Evolutionary conservation across 2,329 filamentous ascomycete genomes (phyloP), one percentile per base, ranked within the genome.

Genomic region (Byssothecium circinans): DNA sequence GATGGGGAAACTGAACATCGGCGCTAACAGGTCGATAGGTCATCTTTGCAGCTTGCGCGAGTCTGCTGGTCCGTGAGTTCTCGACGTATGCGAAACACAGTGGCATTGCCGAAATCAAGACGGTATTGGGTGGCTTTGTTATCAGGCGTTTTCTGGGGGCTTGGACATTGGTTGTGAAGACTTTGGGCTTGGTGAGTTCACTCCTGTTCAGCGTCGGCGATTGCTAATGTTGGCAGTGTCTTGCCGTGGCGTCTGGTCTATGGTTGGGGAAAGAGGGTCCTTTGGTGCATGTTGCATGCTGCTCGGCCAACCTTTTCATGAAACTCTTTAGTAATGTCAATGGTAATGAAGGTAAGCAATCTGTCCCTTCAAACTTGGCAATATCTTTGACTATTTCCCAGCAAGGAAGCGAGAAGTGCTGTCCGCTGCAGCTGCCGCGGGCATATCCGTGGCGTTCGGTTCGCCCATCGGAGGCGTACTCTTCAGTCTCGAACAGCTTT

Each of bases 21-120:
- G 8, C 18, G 20, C 63, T 71, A 33, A 77, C 49, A 19, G 3
- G 15, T 27, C 17, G 3, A 14, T 40, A 91, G 87, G 78, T 92
- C 8, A 61, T 87, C 7, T 92, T 95, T 65, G 91, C 92, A 20
- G 78, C 84, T 30, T 83, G 81, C 48, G 90, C 94, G 8, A 89
- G 87, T 43, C 67, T 91, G 43, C 75, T 97, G 44, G 91, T 97
- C 12, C 84, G 87, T 60, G 83, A 87, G 60, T 97, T 91, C 71
- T 90, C 89, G 19, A 78, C 88, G 4, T 89, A 96, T 72, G 92
- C 92, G 39, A 92, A 88, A 68, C 92, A 97, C 65, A 96, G 90
- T 68, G 92, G 92, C 73, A 96, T 99, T 59, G 91, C 92, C 5
- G 92, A 99, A 76, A 95, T 99, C 74, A 99, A 99, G 78, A 96